Base-by-base conservation (phyloP, 2,329 filamentous ascomycete genomes). In the Coniochaeta sp. region DNA sequence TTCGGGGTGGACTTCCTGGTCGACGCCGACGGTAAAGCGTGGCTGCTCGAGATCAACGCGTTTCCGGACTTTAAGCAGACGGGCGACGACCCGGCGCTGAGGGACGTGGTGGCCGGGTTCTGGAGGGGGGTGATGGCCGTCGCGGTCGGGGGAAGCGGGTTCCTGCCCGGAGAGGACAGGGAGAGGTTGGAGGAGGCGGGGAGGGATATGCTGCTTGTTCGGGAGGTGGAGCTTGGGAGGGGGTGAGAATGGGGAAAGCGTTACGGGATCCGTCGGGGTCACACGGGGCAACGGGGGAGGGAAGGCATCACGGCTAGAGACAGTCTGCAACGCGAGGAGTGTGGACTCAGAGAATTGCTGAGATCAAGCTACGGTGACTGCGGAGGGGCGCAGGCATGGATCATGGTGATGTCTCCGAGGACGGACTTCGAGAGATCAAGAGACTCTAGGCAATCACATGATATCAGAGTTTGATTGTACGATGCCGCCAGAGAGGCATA, bases 31-130 rank as follows among this genome's bases (percentile, higher is more conserved):
- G 87, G 85, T 0, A 79, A 69, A 3, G 83, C 86, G 3, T 97
- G 87, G 86, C 72, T 99, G 68, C 77, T 99, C 60, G 95, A 99
- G 77, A 84, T 96, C 34, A 99, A 99, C 77, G 91, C 93, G 0
- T 99, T 96, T 74, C 95, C 95, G 10, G 95, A 99, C 76, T 98
- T 98, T 70, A 87, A 84, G 69, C 93, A 98, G 83, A 96, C 92
- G 17, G 95, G 95, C 0, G 81, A 82, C 8, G 88, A 57, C 19
- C 19, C 19, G 55, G 3, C 89, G 60, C 74, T 96, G 64, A 85
- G 81, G 70, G 83, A 77, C 0, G 74, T 98, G 44, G 88, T 99
- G 26, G 83, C 79, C 22, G 89, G 87, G 8, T 79, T 99, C 65
- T 95, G 96, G 80, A 81, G 85, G 67, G 89, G 85, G 12, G 88